Evolutionary conservation across 768 basidiomycete genomes (phyloP), one percentile per base, ranked within the genome.

Genomic region (Ramaria rubella): DNA sequence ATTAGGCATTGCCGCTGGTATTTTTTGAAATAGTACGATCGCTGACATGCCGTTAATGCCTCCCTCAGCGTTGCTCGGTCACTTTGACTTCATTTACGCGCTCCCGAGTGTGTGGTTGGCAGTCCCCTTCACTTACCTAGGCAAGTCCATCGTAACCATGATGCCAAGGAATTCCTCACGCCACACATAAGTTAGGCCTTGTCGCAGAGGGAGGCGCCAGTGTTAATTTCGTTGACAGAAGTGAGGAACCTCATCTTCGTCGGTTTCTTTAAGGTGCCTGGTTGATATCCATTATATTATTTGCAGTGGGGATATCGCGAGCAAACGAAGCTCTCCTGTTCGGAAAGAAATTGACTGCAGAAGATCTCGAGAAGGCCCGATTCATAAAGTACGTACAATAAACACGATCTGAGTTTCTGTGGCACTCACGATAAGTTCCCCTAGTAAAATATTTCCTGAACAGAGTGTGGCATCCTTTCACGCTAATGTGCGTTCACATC

Each of bases 31-130:
- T n/a, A n/a, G 15, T 19, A 2, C 17, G 33, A 34, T 42, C 19
- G 14, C 23, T 38, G 17, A 3, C 9, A 27, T 49, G 5, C 29
- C 24, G 27, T 9, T 30, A 26, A 11, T 11, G 21, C 9, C 43
- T 42, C 52, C 5, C 36, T 43, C 59, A 85, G 86, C 81, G 2
- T 80, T 82, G 62, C 69, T 85, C n/a, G 85, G 85, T 1, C 79
- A 85, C 58, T 86, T 87, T 58, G 87, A 89, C 67, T 85, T 89
- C 61, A 81, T 89, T 26, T 88, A 86, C 60, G 75, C 80, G 24
- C 66, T 87, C 58, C 80, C 82, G 2, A 71, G 74, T 55, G 77
- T 72, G 0, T 88, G 82, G 81, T 65, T 89, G 4, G 79, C 80
- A 33, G 74, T 81, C 0, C 86, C 85, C 0, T 88, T 89, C 64